These are phyloP conservation scores for Samsoniella hepiali DNA, from an alignment of 2,329 filamentous ascomycete species.

Conservation along the genomic window DNA sequence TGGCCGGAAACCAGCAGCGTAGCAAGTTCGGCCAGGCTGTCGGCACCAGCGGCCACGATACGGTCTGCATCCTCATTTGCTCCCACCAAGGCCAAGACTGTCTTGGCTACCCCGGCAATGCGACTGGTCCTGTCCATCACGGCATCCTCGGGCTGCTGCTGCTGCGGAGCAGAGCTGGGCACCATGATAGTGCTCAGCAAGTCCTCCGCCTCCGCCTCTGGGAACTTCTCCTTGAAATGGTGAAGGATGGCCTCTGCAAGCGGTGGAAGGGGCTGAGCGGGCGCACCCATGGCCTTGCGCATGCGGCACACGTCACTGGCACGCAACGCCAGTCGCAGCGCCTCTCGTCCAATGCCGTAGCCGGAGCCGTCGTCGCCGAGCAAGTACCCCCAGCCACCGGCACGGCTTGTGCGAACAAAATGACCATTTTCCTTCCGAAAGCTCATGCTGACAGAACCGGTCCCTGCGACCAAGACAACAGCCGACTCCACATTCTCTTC, in stretches of 20 bases:
- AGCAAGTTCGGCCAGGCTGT: constrained; percentile 22
- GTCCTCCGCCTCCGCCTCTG: constrained; percentile 18
- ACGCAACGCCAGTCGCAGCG: constrained; percentile 32
- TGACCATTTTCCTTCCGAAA: constrained; percentile 27
- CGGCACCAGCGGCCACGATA: constrained; percentile 22
- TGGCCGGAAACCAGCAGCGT: constrained; percentile 20
- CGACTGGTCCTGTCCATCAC: constrained; percentile 18
- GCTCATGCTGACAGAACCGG: constrained; percentile 41
- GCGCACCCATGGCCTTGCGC: not conserved
- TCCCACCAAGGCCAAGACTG: constrained; percentile 22
- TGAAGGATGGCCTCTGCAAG: constrained; percentile 22
- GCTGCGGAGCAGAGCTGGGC: constrained; percentile 15
- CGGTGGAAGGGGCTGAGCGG: not conserved
- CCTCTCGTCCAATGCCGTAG: constrained; percentile 38
- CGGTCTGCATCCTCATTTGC: constrained; percentile 21
- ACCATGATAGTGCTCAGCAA: constrained; percentile 24
- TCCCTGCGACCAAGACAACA: constrained; percentile 41
- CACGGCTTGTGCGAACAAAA: constrained; percentile 31
- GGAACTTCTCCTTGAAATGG: constrained; percentile 21
- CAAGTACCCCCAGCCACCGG: constrained; percentile 43
- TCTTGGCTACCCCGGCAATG: constrained; percentile 24
- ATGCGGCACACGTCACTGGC: constrained; percentile 28
- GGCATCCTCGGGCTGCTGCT: constrained; percentile 14
- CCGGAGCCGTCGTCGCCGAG: constrained; percentile 43
- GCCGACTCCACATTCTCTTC: constrained; percentile 23